A percentile compares a stretch with the other conserved stretches of the same genome.
phyloP scores from a whole-genome alignment of 202 grass and related monocot species.

The Zoysia matrella region DNA sequence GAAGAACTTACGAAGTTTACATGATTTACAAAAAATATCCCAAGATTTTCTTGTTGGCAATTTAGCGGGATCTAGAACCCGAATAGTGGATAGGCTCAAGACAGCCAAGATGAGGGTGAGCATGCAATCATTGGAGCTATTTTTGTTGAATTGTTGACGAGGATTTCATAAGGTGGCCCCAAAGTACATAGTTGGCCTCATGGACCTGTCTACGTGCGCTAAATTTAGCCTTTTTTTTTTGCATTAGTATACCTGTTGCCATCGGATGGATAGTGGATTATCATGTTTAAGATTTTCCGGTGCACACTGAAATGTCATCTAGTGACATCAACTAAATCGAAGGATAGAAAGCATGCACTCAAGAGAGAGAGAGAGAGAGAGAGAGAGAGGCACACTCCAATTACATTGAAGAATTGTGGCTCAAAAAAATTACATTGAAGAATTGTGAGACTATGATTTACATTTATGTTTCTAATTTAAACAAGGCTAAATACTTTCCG shows the following conservation, averaged over 20 bases:
- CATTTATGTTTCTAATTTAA: background rate
- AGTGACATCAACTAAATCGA: conserved; percentile 19
- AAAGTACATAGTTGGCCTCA: conserved; percentile 1
- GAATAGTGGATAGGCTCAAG: conserved; percentile 14
- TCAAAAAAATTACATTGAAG: too few relatives aligned
- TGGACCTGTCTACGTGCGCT: conserved; percentile 13
- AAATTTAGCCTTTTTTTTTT: background rate
- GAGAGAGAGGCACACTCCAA: too few relatives aligned
- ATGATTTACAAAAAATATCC: background rate
- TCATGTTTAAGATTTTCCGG: conserved; percentile 18
- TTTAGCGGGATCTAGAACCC: background rate
- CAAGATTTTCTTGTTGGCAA: background rate
- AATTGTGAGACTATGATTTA: background rate
- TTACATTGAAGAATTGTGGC: too few relatives aligned
- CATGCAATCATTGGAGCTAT: conserved; percentile 27
- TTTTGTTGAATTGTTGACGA: background rate
- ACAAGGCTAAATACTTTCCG: background rate
- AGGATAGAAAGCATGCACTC: background rate
- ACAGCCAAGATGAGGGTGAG: background rate
- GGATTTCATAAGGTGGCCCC: conserved; percentile 3
- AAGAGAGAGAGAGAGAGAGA: too few relatives aligned
- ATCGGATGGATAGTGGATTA: conserved; percentile 4
- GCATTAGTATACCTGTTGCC: conserved; percentile 20
- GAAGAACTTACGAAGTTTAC: background rate
- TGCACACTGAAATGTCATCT: conserved; percentile 15